phyloP scores from a whole-genome alignment of 2,329 filamentous ascomycete species.

The Monosporascus sp. region DNA sequence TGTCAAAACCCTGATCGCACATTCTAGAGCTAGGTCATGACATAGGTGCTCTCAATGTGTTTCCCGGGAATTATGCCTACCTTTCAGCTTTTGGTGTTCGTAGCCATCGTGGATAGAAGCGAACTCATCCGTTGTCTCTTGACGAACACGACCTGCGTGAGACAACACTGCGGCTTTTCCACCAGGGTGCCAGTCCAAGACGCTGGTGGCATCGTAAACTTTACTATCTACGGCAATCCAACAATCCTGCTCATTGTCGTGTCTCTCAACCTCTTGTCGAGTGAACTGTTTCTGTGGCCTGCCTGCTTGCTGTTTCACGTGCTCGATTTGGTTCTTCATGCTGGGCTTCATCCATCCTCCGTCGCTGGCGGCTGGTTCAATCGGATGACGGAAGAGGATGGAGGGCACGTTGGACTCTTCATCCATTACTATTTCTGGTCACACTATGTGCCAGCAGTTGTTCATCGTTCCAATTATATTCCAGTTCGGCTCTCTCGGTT shows the following conservation, averaged over 20 bases:
- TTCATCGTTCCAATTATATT: constrained; percentile 51
- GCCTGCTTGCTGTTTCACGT: constrained; percentile 36
- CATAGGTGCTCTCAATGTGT: background rate
- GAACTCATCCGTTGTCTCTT: background rate
- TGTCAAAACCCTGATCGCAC: background rate
- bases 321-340: constrained; percentile 37
- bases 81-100: background rate
- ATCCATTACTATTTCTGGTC: constrained; percentile 20
- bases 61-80: background rate
- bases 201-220: background rate
- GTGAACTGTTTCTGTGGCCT: constrained; percentile 23
- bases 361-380: constrained; percentile 15
- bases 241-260: background rate
- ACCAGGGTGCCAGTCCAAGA: background rate
- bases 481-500: constrained; percentile 39
- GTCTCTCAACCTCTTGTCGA: background rate
- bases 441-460: constrained; percentile 44
- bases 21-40: background rate
- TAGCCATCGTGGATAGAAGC: background rate
- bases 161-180: background rate
- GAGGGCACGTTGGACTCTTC: constrained; percentile 9
- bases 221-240: background rate
- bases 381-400: background rate
- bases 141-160: background rate
- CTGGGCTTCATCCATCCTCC: constrained; percentile 46